Evolutionary conservation across 2,329 filamentous ascomycete genomes (phyloP).

Genomic region (Cadophora gregata): DNA sequence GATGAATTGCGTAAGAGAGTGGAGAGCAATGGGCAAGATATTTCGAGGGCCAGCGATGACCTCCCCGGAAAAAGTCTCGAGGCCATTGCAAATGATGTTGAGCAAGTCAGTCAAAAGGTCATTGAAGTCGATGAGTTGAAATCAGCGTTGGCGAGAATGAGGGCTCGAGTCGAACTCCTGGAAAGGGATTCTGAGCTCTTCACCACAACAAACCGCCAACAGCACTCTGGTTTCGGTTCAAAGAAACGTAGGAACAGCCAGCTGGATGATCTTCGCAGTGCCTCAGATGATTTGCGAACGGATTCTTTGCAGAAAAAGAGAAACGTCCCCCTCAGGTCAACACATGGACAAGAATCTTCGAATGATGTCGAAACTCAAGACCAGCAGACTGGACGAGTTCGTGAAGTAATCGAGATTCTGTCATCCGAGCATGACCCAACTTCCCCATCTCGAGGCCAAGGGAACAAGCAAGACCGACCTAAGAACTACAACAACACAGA

Average conservation of each 20-base stretch:
- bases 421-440: constrained; percentile 3
- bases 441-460: background rate
- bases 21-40: background rate
- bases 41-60: constrained; percentile 7
- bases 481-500: background rate
- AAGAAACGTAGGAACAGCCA: background rate
- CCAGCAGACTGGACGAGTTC: background rate
- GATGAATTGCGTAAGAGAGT: constrained; percentile 22
- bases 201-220: background rate
- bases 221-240: background rate
- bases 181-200: constrained; percentile 15
- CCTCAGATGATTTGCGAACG: background rate
- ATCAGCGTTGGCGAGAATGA: constrained; percentile 34
- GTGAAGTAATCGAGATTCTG: background rate
- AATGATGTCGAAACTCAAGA: background rate
- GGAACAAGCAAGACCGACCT: constrained; percentile 1
- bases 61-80: constrained; percentile 27
- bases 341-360: background rate
- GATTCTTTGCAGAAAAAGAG: background rate
- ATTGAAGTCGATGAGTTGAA: constrained; percentile 40
- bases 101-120: constrained; percentile 34
- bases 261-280: background rate
- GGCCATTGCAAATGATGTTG: constrained; percentile 32
- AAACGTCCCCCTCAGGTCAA: background rate
- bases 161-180: constrained; percentile 27